Evolutionary conservation across 2,329 filamentous ascomycete species (phyloP).

Genomic region (Pseudovirgaria hyperparasitica): DNA sequence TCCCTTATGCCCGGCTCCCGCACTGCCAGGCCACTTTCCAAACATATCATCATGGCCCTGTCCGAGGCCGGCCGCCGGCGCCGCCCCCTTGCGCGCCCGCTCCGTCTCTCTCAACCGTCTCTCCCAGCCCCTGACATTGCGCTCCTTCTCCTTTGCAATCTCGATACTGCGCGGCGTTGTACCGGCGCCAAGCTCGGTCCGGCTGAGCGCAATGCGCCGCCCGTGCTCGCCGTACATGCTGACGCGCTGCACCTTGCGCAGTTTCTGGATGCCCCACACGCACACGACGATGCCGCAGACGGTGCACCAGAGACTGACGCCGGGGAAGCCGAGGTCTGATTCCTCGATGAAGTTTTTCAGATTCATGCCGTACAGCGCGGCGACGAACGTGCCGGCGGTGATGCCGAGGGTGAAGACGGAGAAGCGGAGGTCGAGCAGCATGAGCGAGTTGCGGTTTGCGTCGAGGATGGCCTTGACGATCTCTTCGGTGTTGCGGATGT

Average conservation of each 20-base stretch:
- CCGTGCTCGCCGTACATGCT: constrained; percentile 61
- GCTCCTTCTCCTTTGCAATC: too few relatives aligned
- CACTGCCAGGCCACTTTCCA: too few relatives aligned
- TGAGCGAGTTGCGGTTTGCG: constrained; percentile 93
- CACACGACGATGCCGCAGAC: constrained; percentile 66
- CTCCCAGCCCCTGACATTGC: too few relatives aligned
- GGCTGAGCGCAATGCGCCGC: too few relatives aligned
- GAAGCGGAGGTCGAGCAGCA: constrained; percentile 94
- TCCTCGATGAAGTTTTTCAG: constrained; percentile 98
- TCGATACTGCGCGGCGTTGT: too few relatives aligned
- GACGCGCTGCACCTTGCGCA: constrained; percentile 76
- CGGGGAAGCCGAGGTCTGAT: constrained; percentile 70
- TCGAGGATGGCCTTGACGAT: constrained; percentile 96
- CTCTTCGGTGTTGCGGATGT: constrained; percentile 95
- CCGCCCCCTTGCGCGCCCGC: too few relatives aligned
- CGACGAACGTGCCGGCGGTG: constrained; percentile 86
- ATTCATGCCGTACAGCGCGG: constrained; percentile 99
- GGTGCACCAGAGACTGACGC: constrained; percentile 58
- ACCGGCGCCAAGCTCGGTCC: too few relatives aligned
- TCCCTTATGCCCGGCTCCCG: too few relatives aligned
- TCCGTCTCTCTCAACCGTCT: too few relatives aligned
- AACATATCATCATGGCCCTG: too few relatives aligned
- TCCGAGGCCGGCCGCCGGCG: too few relatives aligned
- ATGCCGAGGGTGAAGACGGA: constrained; percentile 91
- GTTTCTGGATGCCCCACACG: constrained; percentile 68